Conservation (phyloP, 2,329 filamentous ascomycete genomes). For the Hirsutella thompsonii region DNA sequence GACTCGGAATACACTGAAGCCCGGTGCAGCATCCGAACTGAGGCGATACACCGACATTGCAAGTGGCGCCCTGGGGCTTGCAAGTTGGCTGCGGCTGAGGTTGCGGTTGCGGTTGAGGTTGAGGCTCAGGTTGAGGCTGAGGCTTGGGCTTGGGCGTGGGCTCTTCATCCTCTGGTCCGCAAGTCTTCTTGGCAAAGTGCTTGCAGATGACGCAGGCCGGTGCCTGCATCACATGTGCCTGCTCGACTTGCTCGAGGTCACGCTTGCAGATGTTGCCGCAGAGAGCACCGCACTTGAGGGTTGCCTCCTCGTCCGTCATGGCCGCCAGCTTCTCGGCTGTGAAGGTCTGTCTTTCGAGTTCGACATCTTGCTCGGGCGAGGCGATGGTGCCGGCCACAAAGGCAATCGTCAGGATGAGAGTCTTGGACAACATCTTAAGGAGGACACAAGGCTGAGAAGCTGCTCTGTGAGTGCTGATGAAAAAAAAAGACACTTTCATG, state of each 20-base stretch:
- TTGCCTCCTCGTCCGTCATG: neutral
- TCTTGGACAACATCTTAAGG: neutral
- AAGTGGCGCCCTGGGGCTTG: too few species aligned
- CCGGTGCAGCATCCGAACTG: too few species aligned
- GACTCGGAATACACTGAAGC: too few species aligned
- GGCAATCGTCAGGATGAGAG: neutral
- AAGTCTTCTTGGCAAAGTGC: neutral
- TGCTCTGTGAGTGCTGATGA: too few species aligned
- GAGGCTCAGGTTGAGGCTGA: too few species aligned
- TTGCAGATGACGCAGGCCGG: neutral
- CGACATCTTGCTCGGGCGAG: neutral
- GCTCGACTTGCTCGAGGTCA: neutral
- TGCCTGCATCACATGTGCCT: neutral
- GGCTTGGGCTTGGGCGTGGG: too few species aligned
- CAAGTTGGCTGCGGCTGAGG: too few species aligned
- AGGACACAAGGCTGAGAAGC: neutral
- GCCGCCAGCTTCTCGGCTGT: neutral
- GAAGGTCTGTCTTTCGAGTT: neutral
- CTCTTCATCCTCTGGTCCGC: neutral
- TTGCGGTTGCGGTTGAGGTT: too few species aligned
- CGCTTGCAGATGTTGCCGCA: neutral
- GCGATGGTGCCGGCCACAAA: neutral
- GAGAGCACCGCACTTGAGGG: neutral
- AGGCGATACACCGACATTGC: too few species aligned
- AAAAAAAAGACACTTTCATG: too few species aligned